Percentiles rank a stretch among this genome's conserved stretches.
These are phyloP conservation scores for Aegilops speltoides DNA, from an alignment of 176 grass and related monocot genomes.

Conservation along the genomic window DNA sequence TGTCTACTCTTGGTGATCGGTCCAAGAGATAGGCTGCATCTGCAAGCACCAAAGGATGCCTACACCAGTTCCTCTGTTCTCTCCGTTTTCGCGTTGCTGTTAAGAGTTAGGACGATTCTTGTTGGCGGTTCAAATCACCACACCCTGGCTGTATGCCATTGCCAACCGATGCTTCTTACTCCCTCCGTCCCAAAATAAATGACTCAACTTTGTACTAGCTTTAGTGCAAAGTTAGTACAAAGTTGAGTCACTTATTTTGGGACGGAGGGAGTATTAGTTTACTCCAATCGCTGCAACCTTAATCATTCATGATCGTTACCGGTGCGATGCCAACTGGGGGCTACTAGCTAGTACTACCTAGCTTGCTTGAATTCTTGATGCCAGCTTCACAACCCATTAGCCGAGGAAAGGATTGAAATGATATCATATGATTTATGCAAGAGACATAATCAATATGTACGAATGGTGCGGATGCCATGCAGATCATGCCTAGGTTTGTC, in stretches of 20 bases:
- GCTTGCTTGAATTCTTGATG: neutral
- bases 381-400: constrained; percentile 26
- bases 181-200: too few species aligned
- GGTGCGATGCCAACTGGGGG: constrained; percentile 30
- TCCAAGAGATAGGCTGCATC: neutral
- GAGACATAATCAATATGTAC: constrained; percentile 5
- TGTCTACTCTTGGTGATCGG: neutral
- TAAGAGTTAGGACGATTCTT: neutral
- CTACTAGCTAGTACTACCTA: neutral
- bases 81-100: neutral
- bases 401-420: constrained; percentile 2
- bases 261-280: too few species aligned
- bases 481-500: constrained; percentile 27
- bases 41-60: constrained; percentile 18
- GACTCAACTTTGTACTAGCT: too few species aligned
- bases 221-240: too few species aligned
- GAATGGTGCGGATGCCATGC: constrained; percentile 23
- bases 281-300: neutral
- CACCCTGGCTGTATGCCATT: constrained; percentile 4
- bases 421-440: neutral
- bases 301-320: constrained; percentile 23
- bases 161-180: neutral
- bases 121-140: constrained; percentile 54
- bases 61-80: neutral
- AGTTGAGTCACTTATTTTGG: too few species aligned